phyloP scores from a whole-genome alignment of 2,329 filamentous ascomycete genomes.

The Fusarium kyushuense region DNA sequence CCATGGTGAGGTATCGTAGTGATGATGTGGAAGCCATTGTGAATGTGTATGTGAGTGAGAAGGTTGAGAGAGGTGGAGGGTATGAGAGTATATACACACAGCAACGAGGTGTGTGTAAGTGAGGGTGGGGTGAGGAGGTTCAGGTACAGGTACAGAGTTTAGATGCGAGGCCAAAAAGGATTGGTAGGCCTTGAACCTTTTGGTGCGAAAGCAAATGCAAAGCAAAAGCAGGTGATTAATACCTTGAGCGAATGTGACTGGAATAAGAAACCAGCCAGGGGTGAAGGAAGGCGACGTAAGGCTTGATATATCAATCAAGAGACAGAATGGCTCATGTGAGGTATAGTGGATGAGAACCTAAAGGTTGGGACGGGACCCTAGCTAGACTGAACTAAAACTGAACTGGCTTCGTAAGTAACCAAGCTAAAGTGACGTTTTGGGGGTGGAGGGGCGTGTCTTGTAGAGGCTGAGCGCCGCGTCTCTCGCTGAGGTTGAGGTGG shows the following conservation, averaged over 20 bases:
- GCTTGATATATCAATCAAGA: constrained; percentile 50
- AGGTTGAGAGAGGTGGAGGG: constrained; percentile 13
- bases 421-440: constrained; percentile 54
- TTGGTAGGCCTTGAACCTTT: constrained; percentile 7
- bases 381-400: constrained; percentile 33
- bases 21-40: constrained; percentile 53
- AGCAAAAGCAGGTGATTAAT: constrained; percentile 31
- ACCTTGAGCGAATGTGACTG: constrained; percentile 37
- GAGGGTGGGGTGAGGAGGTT: constrained; percentile 22
- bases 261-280: constrained; percentile 38
- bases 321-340: constrained; percentile 50
- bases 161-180: constrained; percentile 12
- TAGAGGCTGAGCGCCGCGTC: constrained; percentile 57
- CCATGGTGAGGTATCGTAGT: constrained; percentile 59
- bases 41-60: constrained; percentile 24
- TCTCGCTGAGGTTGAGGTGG: constrained; percentile 14
- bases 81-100: constrained; percentile 38
- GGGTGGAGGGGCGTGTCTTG: constrained; percentile 42
- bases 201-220: constrained; percentile 20
- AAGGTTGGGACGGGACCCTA: constrained; percentile 39
- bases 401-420: constrained; percentile 51
- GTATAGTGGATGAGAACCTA: constrained; percentile 13
- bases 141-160: neutral
- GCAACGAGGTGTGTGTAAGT: constrained; percentile 36
- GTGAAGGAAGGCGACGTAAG: constrained; percentile 30